These are phyloP conservation scores for Myriosclerotinia curreyana DNA, from an alignment of 2,329 filamentous ascomycete species.

Conservation along the genomic window DNA sequence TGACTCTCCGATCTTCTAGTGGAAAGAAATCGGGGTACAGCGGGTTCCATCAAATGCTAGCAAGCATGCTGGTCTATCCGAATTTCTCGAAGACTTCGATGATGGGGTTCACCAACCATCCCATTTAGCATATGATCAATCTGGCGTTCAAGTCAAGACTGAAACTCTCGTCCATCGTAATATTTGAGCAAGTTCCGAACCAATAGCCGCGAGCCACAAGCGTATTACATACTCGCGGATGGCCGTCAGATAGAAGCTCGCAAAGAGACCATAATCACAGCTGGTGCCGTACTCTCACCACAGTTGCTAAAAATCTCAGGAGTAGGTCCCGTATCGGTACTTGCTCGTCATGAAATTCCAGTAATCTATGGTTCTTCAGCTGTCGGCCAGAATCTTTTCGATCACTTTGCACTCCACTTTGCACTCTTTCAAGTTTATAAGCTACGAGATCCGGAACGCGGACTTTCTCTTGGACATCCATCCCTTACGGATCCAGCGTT, in stretches of 20 bases:
- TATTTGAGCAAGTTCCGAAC: constrained; percentile 25
- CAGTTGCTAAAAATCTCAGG: not conserved
- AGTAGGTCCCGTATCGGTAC: not conserved
- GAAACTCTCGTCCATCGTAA: constrained; percentile 33
- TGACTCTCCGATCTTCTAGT: too few species aligned
- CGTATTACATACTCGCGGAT: constrained; percentile 23
- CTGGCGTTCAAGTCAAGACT: constrained; percentile 32
- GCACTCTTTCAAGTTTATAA: not conserved
- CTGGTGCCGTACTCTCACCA: not conserved
- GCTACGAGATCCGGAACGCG: not conserved
- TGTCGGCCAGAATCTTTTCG: not conserved
- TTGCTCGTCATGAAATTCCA: not conserved
- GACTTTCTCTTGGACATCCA: not conserved
- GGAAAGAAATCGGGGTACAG: too few species aligned
- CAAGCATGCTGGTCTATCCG: constrained; percentile 35
- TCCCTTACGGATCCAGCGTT: not conserved
- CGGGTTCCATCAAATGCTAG: constrained; percentile 33
- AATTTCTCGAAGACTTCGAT: constrained; percentile 38
- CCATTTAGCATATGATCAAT: constrained; percentile 33
- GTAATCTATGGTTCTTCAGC: not conserved
- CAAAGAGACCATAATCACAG: not conserved
- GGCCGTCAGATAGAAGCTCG: not conserved
- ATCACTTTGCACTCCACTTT: constrained; percentile 2
- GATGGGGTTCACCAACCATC: constrained; percentile 37
- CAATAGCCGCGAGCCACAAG: constrained; percentile 16